phyloP scores from a whole-genome alignment of 495 filamentous ascomycete genomes.

The Aspergillus bertholletiae region DNA sequence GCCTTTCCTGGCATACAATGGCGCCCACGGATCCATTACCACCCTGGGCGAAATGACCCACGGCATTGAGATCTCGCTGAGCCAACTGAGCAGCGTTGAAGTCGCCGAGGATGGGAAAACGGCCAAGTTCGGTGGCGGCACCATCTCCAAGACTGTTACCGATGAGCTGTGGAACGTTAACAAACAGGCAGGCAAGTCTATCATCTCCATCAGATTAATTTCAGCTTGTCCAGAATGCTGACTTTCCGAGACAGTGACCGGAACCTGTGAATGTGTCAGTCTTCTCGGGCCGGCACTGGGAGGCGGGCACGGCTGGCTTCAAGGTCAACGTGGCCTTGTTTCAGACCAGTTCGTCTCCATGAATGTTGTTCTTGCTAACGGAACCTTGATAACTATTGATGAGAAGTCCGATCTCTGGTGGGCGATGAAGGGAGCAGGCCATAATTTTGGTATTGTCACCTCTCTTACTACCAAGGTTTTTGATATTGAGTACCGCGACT shows the following conservation, averaged over 20 bases:
- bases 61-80: conserved; percentile 47
- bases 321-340: conserved; percentile 58
- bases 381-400: conserved; percentile 34
- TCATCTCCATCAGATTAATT: too few relatives aligned
- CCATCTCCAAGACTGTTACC: conserved; percentile 26
- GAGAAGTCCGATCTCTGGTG: conserved; percentile 49
- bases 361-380: conserved; percentile 55
- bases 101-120: conserved; percentile 44
- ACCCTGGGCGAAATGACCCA: conserved; percentile 38
- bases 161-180: conserved; percentile 28
- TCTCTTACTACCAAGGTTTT: conserved; percentile 46
- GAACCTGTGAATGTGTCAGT: conserved; percentile 54
- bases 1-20: conserved; percentile 49
- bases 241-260: conserved; percentile 52
- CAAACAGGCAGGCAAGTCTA: conserved; percentile 15
- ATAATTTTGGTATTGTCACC: conserved; percentile 61
- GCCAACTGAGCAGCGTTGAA: conserved; percentile 35
- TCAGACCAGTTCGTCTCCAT: conserved; percentile 52
- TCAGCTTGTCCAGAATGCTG: too few relatives aligned
- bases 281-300: conserved; percentile 55
- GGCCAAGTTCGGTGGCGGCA: conserved; percentile 50
- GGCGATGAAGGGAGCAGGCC: conserved; percentile 56
- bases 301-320: conserved; percentile 58
- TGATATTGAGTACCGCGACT: conserved; percentile 35
- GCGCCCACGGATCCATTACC: conserved; percentile 42